These are phyloP conservation scores for Lecanosticta acicola DNA, from an alignment of 2,329 filamentous ascomycete genomes.

Conservation along the genomic window DNA sequence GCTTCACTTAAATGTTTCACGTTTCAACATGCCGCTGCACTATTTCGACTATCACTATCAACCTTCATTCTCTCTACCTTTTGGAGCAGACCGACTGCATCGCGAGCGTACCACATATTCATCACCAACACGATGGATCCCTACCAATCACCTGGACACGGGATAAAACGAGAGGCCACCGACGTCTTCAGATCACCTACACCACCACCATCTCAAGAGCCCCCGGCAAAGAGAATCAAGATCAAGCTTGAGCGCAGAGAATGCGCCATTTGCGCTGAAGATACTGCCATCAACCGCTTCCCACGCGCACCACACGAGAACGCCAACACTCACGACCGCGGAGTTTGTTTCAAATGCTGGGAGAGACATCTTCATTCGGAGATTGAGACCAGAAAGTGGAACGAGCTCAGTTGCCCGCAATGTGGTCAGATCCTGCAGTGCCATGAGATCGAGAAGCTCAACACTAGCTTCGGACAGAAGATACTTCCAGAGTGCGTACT, in stretches of 20 bases:
- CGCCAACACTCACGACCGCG: slow-evolving; percentile 1
- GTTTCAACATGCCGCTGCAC: no score
- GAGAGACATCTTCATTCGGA: slow-evolving; percentile 11
- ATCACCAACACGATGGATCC: not conserved
- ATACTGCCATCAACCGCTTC: slow-evolving; percentile 6
- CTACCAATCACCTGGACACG: not conserved
- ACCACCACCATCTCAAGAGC: not conserved
- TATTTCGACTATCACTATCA: no score
- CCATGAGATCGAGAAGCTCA: slow-evolving; percentile 13
- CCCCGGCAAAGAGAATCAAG: not conserved
- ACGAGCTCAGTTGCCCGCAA: slow-evolving; percentile 14
- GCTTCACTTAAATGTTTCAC: no score
- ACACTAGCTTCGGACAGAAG: not conserved
- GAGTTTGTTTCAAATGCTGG: slow-evolving; percentile 17
- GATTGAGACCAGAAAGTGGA: slow-evolving; percentile 9
- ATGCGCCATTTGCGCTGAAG: slow-evolving; percentile 16
- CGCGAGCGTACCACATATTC: not conserved
- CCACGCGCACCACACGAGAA: slow-evolving; percentile 6
- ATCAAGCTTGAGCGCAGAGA: slow-evolving; percentile 5
- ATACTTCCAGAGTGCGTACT: not conserved
- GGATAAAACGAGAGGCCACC: not conserved
- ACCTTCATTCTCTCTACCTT: no score
- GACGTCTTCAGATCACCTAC: not conserved
- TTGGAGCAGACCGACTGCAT: not conserved
- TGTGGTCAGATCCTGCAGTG: slow-evolving; percentile 13